A percentile compares a stretch with the other conserved stretches of the same genome.
These are phyloP conservation scores for Crithidia fasciculata DNA, from an alignment of 208 protist genomes.

Conservation along the genomic window DNA sequence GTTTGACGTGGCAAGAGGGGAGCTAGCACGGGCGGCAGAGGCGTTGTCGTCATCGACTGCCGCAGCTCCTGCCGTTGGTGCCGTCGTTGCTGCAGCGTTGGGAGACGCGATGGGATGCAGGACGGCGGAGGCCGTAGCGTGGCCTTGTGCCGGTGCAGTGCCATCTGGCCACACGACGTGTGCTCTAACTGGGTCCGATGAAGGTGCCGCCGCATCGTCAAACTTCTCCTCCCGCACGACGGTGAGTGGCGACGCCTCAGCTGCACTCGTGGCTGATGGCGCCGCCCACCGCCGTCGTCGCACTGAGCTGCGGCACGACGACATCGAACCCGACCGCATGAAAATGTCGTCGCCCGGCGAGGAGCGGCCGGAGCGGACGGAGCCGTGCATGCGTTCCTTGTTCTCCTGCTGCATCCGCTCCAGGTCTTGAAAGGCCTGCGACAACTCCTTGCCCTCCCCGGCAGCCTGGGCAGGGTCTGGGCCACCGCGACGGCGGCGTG, in stretches of 20 bases:
- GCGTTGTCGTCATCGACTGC: background rate
- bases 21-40: background rate
- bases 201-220: too few species aligned
- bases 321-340: slow-evolving; percentile 13
- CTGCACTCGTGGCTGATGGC: background rate
- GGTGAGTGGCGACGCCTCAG: too few species aligned
- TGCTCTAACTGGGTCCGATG: too few species aligned
- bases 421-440: slow-evolving; percentile 50
- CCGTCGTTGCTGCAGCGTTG: background rate
- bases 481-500: slow-evolving; percentile 35
- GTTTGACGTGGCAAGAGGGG: background rate
- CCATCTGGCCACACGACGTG: too few species aligned
- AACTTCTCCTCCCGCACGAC: too few species aligned
- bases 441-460: slow-evolving; percentile 37
- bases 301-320: slow-evolving; percentile 18
- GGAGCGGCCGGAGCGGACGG: slow-evolving; percentile 19
- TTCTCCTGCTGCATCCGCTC: slow-evolving; percentile 82
- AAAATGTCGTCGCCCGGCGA: slow-evolving; percentile 16
- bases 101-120: background rate
- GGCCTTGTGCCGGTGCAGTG: too few species aligned
- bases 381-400: slow-evolving; percentile 52
- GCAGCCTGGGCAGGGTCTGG: slow-evolving; percentile 22
- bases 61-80: background rate
- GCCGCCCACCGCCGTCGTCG: slow-evolving; percentile 7
- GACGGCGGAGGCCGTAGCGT: background rate